Conservation (phyloP, 2,329 filamentous ascomycete species). For the Botrytis squamosa region DNA sequence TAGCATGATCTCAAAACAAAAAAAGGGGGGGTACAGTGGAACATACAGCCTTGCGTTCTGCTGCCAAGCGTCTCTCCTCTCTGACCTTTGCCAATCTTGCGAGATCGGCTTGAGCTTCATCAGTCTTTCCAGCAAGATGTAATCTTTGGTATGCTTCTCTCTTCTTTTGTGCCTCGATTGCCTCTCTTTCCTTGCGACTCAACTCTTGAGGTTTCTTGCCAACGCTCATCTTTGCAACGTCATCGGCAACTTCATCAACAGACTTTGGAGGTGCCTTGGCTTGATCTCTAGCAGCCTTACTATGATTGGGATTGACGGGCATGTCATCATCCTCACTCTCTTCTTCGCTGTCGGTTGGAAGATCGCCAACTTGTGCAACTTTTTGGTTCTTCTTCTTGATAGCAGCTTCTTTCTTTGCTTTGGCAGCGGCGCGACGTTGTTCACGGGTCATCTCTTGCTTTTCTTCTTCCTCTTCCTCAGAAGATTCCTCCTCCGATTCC, state of each 20-base stretch:
- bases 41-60: conserved; percentile 76
- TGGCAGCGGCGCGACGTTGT: conserved; percentile 81
- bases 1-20: conserved; percentile 21
- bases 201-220: conserved; percentile 51
- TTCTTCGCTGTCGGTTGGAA: conserved; percentile 69
- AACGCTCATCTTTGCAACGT: conserved; percentile 54
- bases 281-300: conserved; percentile 67
- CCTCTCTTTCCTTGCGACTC: conserved; percentile 69
- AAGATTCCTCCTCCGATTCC: conserved; percentile 51
- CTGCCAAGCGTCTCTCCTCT: conserved; percentile 82
- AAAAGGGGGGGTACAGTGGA: neutral
- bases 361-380: conserved; percentile 76
- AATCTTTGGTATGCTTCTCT: conserved; percentile 90
- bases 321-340: conserved; percentile 60
- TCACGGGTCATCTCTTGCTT: conserved; percentile 71
- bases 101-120: conserved; percentile 87
- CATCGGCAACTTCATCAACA: conserved; percentile 54
- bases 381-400: conserved; percentile 72
- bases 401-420: conserved; percentile 87
- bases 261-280: conserved; percentile 43
- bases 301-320: conserved; percentile 92
- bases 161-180: conserved; percentile 80
- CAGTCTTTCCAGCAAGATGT: conserved; percentile 93
- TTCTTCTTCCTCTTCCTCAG: conserved; percentile 48
- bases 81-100: conserved; percentile 78